Conservation (phyloP, 805 yeast genomes). For the Myxozyma melibiosi region DNA sequence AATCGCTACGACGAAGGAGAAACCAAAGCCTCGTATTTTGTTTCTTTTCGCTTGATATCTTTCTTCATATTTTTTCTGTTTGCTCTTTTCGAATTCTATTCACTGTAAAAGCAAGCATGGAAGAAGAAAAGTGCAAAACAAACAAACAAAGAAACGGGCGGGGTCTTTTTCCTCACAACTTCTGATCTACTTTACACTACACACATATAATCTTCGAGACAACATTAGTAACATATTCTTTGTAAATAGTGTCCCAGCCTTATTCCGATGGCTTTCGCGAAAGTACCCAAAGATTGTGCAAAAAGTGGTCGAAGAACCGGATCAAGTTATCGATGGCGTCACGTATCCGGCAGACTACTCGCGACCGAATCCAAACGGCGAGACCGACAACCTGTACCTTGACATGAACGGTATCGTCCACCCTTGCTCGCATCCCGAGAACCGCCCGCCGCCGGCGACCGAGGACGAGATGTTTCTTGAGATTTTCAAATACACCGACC, state of each 20-base stretch:
- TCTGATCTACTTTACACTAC: slow-evolving; percentile 2
- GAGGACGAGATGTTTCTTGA: slow-evolving; percentile 97
- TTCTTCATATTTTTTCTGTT: not conserved
- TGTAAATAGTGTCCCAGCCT: slow-evolving; percentile 79
- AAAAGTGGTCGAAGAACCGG: slow-evolving; percentile 78
- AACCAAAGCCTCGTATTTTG: not conserved
- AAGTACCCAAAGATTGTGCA: slow-evolving; percentile 93
- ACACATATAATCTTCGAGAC: not conserved
- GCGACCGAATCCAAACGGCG: slow-evolving; percentile 91
- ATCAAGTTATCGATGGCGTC: slow-evolving; percentile 57
- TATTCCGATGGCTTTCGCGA: slow-evolving; percentile 91
- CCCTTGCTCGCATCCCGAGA: slow-evolving; percentile 98
- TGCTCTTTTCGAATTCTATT: not conserved
- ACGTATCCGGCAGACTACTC: slow-evolving; percentile 66
- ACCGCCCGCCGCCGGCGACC: slow-evolving; percentile 91
- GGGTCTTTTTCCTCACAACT: slow-evolving; percentile 6
- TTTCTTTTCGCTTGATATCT: not conserved
- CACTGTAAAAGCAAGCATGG: slow-evolving; percentile 11
- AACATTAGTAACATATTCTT: slow-evolving; percentile 7
- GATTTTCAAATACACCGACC: slow-evolving; percentile 86
- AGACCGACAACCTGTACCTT: slow-evolving; percentile 85
- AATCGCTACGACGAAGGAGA: not conserved
- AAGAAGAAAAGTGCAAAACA: not conserved
- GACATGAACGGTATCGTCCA: slow-evolving; percentile 99
- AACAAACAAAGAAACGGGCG: not conserved